These are phyloP conservation scores for Leucosporidium yakuticum DNA, from an alignment of 768 basidiomycete genomes.

Conservation along the genomic window DNA sequence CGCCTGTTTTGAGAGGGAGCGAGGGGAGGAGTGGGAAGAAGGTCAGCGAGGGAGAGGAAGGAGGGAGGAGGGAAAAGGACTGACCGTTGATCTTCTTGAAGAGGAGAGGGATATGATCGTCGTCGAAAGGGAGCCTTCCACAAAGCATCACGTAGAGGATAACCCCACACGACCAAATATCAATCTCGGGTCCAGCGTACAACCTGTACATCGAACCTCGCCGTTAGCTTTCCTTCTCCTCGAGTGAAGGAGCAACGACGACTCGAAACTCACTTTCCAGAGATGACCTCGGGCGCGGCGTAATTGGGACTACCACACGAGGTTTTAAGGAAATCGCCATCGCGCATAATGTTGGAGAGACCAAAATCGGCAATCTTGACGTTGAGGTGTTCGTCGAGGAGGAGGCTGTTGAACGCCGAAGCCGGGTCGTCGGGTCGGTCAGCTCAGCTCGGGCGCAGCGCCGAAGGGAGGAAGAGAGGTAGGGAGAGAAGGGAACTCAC, in stretches of 20 bases:
- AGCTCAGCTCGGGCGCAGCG: background rate
- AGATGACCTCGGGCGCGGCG: conserved; percentile 95
- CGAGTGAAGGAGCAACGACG: background rate
- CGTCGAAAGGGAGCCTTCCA: conserved; percentile 91
- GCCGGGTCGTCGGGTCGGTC: background rate
- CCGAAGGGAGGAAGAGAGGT: background rate
- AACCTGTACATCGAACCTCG: conserved; percentile 44
- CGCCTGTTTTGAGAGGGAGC: conserved; percentile 53
- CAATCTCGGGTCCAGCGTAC: conserved; percentile 96
- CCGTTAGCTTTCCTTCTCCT: background rate
- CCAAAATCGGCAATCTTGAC: conserved; percentile 99
- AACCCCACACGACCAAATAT: conserved; percentile 98
- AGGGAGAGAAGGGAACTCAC: conserved; percentile 37
- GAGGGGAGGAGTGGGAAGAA: background rate
- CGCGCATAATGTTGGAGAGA: conserved; percentile 87
- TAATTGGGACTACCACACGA: conserved; percentile 98
- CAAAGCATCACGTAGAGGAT: conserved; percentile 98
- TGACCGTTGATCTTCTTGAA: conserved; percentile 87
- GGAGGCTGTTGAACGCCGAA: conserved; percentile 46
- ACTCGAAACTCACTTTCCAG: conserved; percentile 57
- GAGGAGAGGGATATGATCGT: conserved; percentile 84
- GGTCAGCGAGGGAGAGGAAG: conserved; percentile 44
- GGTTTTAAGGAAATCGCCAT: conserved; percentile 93
- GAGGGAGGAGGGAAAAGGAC: background rate
- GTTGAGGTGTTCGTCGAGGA: conserved; percentile 57